A percentile compares a stretch with the other conserved stretches of the same genome.
Conservation (phyloP, 768 basidiomycete species). For the Candolleomyces aberdarensis region DNA sequence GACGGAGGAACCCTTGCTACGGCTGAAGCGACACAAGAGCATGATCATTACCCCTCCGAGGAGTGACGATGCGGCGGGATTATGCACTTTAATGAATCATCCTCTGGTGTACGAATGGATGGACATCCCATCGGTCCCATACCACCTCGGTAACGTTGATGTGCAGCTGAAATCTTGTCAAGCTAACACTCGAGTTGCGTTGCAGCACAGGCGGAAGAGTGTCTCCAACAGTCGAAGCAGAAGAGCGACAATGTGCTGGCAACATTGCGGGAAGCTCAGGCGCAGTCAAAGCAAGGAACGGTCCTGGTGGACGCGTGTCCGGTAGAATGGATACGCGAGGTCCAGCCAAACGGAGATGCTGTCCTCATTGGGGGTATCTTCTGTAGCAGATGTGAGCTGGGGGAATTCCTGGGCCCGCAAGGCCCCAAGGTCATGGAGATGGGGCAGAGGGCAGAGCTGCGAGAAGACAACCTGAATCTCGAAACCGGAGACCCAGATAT, state of each 20-base stretch:
- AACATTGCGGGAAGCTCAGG: conserved; percentile 24
- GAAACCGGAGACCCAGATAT: conserved; percentile 49
- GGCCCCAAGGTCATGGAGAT: conserved; percentile 26
- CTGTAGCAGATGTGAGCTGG: conserved; percentile 29
- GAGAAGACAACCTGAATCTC: conserved; percentile 37
- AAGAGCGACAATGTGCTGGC: conserved; percentile 24
- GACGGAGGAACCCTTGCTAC: conserved; percentile 53
- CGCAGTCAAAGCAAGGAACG: conserved; percentile 16
- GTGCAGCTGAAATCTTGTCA: not conserved
- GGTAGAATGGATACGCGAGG: conserved; percentile 48
- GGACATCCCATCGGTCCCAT: conserved; percentile 48
- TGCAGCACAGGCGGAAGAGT: conserved; percentile 25
- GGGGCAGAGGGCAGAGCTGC: conserved; percentile 30
- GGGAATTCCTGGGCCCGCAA: conserved; percentile 23
- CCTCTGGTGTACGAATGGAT: conserved; percentile 40
- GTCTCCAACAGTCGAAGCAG: conserved; percentile 19
- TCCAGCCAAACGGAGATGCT: conserved; percentile 50
- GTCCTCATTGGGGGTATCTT: conserved; percentile 45
- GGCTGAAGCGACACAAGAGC: conserved; percentile 44
- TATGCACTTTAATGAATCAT: conserved; percentile 44
- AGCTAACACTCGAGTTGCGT: not conserved
- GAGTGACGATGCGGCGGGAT: conserved; percentile 32
- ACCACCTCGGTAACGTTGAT: conserved; percentile 28
- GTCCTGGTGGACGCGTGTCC: conserved; percentile 40
- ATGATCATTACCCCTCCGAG: conserved; percentile 58